Base-by-base conservation (phyloP, 129 eudicot genomes). In the Flaveria ramosissima region DNA sequence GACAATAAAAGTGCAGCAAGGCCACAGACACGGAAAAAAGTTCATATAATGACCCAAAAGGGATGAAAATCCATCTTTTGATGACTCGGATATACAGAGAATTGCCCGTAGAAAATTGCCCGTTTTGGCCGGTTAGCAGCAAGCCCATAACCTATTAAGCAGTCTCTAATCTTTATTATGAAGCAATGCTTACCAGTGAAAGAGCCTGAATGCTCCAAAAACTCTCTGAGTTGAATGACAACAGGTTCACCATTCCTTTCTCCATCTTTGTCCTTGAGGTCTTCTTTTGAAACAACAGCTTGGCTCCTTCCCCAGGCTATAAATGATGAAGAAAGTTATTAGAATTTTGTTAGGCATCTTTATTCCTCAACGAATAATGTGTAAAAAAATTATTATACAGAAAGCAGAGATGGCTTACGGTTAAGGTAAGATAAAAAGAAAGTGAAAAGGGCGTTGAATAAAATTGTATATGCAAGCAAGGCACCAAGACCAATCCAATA, bases 401-500 rank as follows among this genome's bases (percentile, higher is more conserved):
- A 17, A 68, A 67, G 74, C 0, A 82, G 24, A 74, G 63, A 80
- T 50, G 51, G 46, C 99, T 91, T 89, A 94, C 99, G 99, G 46
- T 94, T 81, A 52, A 91, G 90, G 86, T 87, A 91, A 36, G 94
- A 74, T 70, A 94, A 81, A 81, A 80, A 91, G 83, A 94, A 60
- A 36, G 97, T 91, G 87, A 94, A 94, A 60, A 94, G 90, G 70
- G 78, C 63, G 66, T 94, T 94, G 85, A 94, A 88, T 73, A 94
- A 65, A 70, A 89, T 70, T 67, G 90, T 91, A 70, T 91, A 94
- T 68, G 94, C 99, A 67, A 86, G 84, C 93, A 94, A 80, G 65
- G 92, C 97, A 64, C 92, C 92, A 47, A 94, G 82, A 62, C 99
- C 99, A 70, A 91, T 91, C 97, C 97, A 94, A 70, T 94, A 94